Evolutionary conservation across 1,284 basidiomycete species (phyloP).

Genomic region (Pseudozyma pruni): DNA sequence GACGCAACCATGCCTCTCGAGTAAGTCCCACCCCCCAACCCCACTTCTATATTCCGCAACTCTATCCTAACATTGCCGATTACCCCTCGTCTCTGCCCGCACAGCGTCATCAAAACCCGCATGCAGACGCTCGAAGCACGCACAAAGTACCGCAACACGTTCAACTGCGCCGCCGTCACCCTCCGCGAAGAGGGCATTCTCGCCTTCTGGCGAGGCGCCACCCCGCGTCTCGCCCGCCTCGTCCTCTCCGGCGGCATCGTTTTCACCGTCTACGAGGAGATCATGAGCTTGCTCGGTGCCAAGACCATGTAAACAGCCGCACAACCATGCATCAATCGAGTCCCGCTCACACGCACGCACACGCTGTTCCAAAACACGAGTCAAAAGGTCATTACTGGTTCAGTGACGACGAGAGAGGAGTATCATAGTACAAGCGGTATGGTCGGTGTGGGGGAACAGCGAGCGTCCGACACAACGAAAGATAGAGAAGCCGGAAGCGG

Average conservation of each 20-base stretch:
- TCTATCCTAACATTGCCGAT: too few relatives aligned
- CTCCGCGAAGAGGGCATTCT: slow-evolving; percentile 78
- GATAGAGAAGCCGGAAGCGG: slow-evolving; percentile 8
- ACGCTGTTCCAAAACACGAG: too few relatives aligned
- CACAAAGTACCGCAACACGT: slow-evolving; percentile 85
- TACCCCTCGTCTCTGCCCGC: too few relatives aligned
- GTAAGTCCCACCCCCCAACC: slow-evolving; percentile 22
- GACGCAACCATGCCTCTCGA: slow-evolving; percentile 66
- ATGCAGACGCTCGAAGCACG: slow-evolving; percentile 93
- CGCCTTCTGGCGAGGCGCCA: slow-evolving; percentile 95
- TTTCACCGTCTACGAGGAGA: slow-evolving; percentile 76
- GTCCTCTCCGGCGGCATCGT: slow-evolving; percentile 93
- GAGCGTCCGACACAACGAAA: slow-evolving; percentile 22
- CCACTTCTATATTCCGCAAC: not conserved
- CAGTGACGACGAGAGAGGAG: not conserved
- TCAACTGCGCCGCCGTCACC: slow-evolving; percentile 78
- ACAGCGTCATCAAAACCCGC: slow-evolving; percentile 92
- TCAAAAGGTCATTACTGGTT: too few relatives aligned
- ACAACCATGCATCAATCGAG: not conserved
- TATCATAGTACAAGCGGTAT: slow-evolving; percentile 44
- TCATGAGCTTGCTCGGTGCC: slow-evolving; percentile 50
- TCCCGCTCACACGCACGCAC: not conserved
- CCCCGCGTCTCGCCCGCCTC: slow-evolving; percentile 66
- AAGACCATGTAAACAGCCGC: slow-evolving; percentile 38
- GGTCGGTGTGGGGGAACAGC: slow-evolving; percentile 9